These are phyloP conservation scores for Thalassiosira mediterranea DNA, from an alignment of 352 stramenopile species.

Conservation along the genomic window DNA sequence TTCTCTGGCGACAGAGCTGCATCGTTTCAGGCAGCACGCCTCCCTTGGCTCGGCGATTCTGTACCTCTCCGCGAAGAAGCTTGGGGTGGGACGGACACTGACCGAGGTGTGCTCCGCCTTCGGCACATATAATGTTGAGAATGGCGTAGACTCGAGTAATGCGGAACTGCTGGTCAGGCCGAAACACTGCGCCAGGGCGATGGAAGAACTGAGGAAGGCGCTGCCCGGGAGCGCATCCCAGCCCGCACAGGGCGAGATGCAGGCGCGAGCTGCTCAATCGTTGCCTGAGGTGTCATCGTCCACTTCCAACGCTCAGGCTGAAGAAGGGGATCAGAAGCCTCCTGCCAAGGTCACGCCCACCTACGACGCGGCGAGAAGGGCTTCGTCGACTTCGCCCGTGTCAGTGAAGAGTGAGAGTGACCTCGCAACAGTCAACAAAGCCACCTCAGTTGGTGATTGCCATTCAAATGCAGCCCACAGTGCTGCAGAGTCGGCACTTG, in stretches of 20 bases:
- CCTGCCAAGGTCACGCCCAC: constrained; percentile 6
- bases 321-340: not conserved
- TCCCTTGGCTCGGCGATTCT: constrained; percentile 64
- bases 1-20: constrained; percentile 21
- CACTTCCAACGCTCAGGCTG: not conserved
- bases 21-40: constrained; percentile 61
- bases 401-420: constrained; percentile 1
- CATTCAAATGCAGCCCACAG: not conserved
- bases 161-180: constrained; percentile 52
- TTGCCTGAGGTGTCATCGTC: not conserved
- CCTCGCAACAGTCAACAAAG: not conserved
- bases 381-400: not conserved
- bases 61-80: constrained; percentile 62
- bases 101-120: constrained; percentile 69
- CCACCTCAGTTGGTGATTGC: not conserved
- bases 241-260: not conserved
- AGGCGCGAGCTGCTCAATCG: not conserved
- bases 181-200: constrained; percentile 75
- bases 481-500: constrained; percentile 20
- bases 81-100: constrained; percentile 54
- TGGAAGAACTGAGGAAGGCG: constrained; percentile 66
- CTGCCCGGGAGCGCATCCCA: constrained; percentile 8
- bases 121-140: constrained; percentile 24
- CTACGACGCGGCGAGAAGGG: not conserved
- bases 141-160: not conserved